Conservation (phyloP, 208 protist species). For the Herpetomonas tarakana region DNA sequence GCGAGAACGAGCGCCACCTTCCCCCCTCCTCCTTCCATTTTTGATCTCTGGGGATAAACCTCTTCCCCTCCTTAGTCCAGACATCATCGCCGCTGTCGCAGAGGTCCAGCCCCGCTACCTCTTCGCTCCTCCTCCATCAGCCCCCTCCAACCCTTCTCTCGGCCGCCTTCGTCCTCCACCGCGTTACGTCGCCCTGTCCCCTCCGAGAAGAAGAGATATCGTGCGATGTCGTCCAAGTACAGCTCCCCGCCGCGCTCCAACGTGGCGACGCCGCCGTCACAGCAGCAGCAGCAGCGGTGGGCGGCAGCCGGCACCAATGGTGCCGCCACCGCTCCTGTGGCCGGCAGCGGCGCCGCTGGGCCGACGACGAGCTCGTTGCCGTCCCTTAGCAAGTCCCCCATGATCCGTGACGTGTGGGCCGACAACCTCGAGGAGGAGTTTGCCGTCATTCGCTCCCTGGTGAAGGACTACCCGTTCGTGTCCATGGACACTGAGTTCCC, state of each 20-base stretch:
- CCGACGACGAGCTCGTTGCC: constrained; percentile 28
- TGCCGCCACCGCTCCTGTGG: not conserved
- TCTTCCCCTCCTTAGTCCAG: no score
- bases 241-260: constrained; percentile 16
- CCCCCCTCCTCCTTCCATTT: no score
- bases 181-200: no score
- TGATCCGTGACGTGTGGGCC: constrained; percentile 97
- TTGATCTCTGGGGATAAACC: no score
- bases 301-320: not conserved
- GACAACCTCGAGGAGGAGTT: constrained; percentile 97
- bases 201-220: no score
- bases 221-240: constrained; percentile 15
- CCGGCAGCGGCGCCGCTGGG: constrained; percentile 3
- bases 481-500: constrained; percentile 99
- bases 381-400: constrained; percentile 83
- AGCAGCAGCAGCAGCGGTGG: constrained; percentile 3
- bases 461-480: constrained; percentile 97
- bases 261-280: constrained; percentile 18
- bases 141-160: no score
- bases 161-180: no score
- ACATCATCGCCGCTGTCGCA: no score
- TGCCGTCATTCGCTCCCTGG: constrained; percentile 89
- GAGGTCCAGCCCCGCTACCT: no score
- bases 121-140: no score
- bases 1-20: no score